phyloP scores from a whole-genome alignment of 2,329 filamentous ascomycete genomes.

The Blastomyces emzantsi region DNA sequence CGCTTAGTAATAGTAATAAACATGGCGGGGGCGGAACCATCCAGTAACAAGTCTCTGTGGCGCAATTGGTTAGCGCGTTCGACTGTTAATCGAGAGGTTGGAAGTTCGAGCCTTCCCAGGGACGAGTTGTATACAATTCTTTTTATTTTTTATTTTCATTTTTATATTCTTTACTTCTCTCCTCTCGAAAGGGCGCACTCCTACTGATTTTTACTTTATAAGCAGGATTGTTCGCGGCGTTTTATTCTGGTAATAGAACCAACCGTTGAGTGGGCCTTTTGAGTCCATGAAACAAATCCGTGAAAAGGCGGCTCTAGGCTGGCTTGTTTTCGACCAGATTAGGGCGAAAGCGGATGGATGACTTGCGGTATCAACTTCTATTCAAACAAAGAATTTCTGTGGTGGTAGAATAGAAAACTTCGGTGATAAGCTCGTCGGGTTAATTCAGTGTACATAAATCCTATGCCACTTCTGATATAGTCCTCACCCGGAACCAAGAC shows the following conservation, averaged over 20 bases:
- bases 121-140: constrained; percentile 21
- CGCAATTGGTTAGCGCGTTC: constrained; percentile 14
- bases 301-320: background rate
- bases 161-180: background rate
- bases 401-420: background rate
- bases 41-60: constrained; percentile 10
- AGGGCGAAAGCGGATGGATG: background rate
- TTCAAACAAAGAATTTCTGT: background rate
- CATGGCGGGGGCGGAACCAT: background rate
- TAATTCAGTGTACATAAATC: background rate
- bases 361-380: background rate
- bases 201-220: no score
- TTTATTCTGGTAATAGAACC: no score
- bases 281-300: background rate
- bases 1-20: background rate
- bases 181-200: no score
- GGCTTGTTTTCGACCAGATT: background rate
- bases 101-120: constrained; percentile 37
- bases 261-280: background rate
- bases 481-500: background rate
- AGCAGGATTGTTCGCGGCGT: no score
- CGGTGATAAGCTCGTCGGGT: background rate
- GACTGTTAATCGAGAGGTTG: constrained; percentile 25
- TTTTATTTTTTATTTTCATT: background rate
- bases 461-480: background rate